Evolutionary conservation across 75 land plant species (phyloP).

Genomic region (Picea sitchensis): DNA sequence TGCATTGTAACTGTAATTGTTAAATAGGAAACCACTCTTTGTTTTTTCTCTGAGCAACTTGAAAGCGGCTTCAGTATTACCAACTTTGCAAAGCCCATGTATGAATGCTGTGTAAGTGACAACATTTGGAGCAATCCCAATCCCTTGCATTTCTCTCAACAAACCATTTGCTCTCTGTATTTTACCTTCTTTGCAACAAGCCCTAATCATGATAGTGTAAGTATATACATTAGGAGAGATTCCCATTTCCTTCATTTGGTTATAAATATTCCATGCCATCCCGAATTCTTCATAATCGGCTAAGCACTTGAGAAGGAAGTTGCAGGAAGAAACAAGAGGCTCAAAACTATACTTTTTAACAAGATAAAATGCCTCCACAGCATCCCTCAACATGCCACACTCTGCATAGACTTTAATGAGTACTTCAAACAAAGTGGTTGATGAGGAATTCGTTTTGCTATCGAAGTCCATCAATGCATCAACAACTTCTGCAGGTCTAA

Average conservation of each 20-base stretch:
- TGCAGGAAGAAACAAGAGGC: slow-evolving; percentile 60
- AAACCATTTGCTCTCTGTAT: slow-evolving; percentile 32
- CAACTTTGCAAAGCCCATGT: slow-evolving; percentile 48
- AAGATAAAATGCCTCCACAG: slow-evolving; percentile 24
- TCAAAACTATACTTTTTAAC: slow-evolving; percentile 17
- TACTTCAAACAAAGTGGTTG: slow-evolving; percentile 18
- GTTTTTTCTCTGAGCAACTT: slow-evolving; percentile 52
- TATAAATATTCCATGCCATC: slow-evolving; percentile 31
- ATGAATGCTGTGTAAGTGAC: slow-evolving; percentile 64
- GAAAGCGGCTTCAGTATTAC: slow-evolving; percentile 41
- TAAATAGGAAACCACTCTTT: slow-evolving; percentile 37
- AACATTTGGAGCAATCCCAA: slow-evolving; percentile 35
- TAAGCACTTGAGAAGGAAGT: slow-evolving; percentile 52
- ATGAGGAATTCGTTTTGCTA: neutral
- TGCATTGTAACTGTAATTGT: slow-evolving; percentile 62
- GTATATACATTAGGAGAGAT: slow-evolving; percentile 39
- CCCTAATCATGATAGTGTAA: slow-evolving; percentile 54
- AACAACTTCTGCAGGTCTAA: slow-evolving; percentile 2
- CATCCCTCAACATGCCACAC: slow-evolving; percentile 28
- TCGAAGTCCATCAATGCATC: neutral
- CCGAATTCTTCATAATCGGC: slow-evolving; percentile 27
- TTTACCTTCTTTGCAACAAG: slow-evolving; percentile 53
- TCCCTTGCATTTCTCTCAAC: slow-evolving; percentile 43
- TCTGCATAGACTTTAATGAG: slow-evolving; percentile 36
- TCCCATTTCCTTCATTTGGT: slow-evolving; percentile 36